These are phyloP conservation scores for Coccomyxa sp. DNA, from an alignment of 139 green algal genomes.

Conservation along the genomic window DNA sequence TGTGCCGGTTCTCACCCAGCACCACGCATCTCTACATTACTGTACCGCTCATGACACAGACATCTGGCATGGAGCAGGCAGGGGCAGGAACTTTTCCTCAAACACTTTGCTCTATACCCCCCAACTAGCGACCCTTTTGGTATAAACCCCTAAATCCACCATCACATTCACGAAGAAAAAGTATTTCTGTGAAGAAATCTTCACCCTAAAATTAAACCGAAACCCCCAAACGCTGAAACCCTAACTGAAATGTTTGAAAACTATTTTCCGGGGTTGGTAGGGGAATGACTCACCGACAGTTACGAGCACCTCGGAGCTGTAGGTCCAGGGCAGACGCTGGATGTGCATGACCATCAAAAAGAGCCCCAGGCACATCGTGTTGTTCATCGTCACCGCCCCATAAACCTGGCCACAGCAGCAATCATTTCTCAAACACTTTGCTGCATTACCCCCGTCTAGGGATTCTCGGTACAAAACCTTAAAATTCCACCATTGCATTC, in stretches of 20 bases:
- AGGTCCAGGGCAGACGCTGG: constrained; percentile 46
- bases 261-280: background rate
- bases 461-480: background rate
- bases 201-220: background rate
- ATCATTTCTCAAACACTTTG: too few relatives aligned
- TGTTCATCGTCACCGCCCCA: constrained; percentile 68
- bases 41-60: too few relatives aligned
- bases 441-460: background rate
- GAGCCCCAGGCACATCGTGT: constrained; percentile 62
- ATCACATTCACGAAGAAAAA: too few relatives aligned
- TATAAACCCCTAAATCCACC: too few relatives aligned
- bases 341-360: constrained; percentile 62
- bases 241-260: background rate
- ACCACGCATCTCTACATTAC: too few relatives aligned
- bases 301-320: constrained; percentile 42
- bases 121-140: too few relatives aligned
- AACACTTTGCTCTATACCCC: too few relatives aligned
- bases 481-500: background rate
- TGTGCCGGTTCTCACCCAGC: too few relatives aligned
- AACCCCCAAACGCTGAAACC: background rate
- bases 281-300: constrained; percentile 27
- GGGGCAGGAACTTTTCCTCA: too few relatives aligned
- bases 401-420: constrained; percentile 47
- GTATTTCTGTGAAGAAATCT: too few relatives aligned
- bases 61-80: too few relatives aligned